Percentiles rank a stretch among this genome's conserved stretches.
phyloP scores from a whole-genome alignment of 805 yeast species.

The Candida sithepensis region DNA sequence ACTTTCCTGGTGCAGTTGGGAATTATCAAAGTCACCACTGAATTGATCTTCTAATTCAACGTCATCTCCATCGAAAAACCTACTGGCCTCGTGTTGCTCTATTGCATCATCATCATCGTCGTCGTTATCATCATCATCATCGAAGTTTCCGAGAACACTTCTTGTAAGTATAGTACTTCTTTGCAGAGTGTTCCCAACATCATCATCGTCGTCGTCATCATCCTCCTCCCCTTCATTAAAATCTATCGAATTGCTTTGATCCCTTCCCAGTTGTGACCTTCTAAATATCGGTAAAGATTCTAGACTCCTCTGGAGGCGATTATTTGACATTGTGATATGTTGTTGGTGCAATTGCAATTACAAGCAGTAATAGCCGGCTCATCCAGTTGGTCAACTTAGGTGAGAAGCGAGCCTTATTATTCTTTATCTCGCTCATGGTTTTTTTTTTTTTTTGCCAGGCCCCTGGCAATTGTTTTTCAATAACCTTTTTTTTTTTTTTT shows the following conservation, averaged over 20 bases:
- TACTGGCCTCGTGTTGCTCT: conserved; percentile 3
- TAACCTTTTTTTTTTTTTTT: too few species aligned
- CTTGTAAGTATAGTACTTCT: background rate
- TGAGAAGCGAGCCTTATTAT: too few species aligned
- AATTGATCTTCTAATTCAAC: background rate
- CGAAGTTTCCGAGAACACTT: background rate
- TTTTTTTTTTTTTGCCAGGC: too few species aligned
- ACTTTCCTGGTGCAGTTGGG: background rate
- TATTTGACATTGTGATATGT: background rate
- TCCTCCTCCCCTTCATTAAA: background rate
- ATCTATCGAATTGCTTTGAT: conserved; percentile 1
- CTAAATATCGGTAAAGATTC: background rate
- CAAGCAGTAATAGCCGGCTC: too few species aligned
- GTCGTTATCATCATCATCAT: conserved; percentile 1
- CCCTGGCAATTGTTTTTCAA: too few species aligned
- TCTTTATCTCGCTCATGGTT: too few species aligned
- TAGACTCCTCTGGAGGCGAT: too few species aligned
- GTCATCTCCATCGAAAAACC: background rate
- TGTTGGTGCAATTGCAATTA: too few species aligned
- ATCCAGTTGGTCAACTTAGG: too few species aligned
- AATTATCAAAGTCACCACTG: background rate
- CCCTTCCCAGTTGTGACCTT: conserved; percentile 1
- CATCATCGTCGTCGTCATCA: background rate
- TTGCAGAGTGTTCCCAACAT: background rate
- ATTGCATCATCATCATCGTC: conserved; percentile 4